Evolutionary conservation across 2,329 filamentous ascomycete genomes (phyloP), one percentile per base, ranked within the genome.

Genomic region (Lomentospora prolificans): DNA sequence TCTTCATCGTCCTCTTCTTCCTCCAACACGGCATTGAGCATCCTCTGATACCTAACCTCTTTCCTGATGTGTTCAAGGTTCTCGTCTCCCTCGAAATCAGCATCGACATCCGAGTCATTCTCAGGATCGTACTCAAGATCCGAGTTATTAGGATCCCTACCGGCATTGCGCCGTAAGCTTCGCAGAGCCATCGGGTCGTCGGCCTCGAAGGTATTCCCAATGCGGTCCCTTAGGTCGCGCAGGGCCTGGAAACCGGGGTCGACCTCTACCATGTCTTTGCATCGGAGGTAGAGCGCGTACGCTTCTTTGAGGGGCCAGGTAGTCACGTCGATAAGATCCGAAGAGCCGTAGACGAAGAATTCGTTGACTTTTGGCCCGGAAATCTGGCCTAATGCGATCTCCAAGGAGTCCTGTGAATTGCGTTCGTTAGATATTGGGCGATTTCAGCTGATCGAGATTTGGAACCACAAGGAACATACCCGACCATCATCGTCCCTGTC

Each of bases 81-180:
- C 19, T 5, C 12, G 24, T 52, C 50, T 19, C 50, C 50, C 5
- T 52, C 50, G n/a, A 52, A 33, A 10, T n/a, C 6, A 7, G 28
- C 50, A 33, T 51, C 46, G 10, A 50, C 19, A 4, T 50, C 44
- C 22, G 28, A 55, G 19, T 55, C 53, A n/a, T 55, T 55, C 12
- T 50, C 53, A 4, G 53, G 28, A 24, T 55, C 53, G 12, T 55
- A 55, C 39, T 31, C 30, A 14, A 36, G 9, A 17, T 55, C 53
- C 30, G 53, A 55, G 44, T 55, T 39, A 8, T 55, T 41, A 5
- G 50, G 44, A 27, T 55, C 53, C 27, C 41, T 22, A 12, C 53
- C 53, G 12, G 28, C 41, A 8, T 51, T 22, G 44, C 53, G 44
- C 27, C 53, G 30, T 19, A 55, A 31, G 8, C 19, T 39, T 5